Conservation (phyloP, 2,329 filamentous ascomycete species). For the Clonostachys chloroleuca region DNA sequence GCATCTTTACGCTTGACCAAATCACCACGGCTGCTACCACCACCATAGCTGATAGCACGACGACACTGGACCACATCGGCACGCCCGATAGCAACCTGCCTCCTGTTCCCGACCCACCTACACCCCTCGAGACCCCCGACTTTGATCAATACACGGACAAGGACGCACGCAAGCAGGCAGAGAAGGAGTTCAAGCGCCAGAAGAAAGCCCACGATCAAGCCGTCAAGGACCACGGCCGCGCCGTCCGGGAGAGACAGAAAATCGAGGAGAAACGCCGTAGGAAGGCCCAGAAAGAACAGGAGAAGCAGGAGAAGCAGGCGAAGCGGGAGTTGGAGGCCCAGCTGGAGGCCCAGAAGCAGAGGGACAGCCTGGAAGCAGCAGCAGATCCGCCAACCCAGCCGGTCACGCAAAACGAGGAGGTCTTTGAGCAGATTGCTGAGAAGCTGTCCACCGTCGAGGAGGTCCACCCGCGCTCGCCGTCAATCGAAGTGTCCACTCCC, state of each 20-base stretch:
- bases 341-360: slow-evolving; percentile 6
- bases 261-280: slow-evolving; percentile 48
- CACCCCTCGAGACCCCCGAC: slow-evolving; percentile 38
- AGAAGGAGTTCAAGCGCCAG: slow-evolving; percentile 60
- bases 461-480: neutral
- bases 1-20: neutral
- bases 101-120: slow-evolving; percentile 43
- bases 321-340: slow-evolving; percentile 10
- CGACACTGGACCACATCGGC: neutral
- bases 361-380: slow-evolving; percentile 1
- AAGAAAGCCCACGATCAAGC: slow-evolving; percentile 63
- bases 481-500: neutral
- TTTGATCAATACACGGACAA: slow-evolving; percentile 57
- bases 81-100: slow-evolving; percentile 17
- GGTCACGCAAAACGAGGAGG: no score
- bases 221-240: slow-evolving; percentile 61
- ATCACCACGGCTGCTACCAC: neutral
- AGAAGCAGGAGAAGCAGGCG: slow-evolving; percentile 10
- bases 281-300: slow-evolving; percentile 30
- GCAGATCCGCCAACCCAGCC: no score
- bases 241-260: slow-evolving; percentile 59
- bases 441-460: neutral
- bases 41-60: neutral
- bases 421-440: neutral
- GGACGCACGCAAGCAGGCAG: slow-evolving; percentile 60